Base-by-base conservation (phyloP, 179 eudicot genomes). In the Silene noctiflora region DNA sequence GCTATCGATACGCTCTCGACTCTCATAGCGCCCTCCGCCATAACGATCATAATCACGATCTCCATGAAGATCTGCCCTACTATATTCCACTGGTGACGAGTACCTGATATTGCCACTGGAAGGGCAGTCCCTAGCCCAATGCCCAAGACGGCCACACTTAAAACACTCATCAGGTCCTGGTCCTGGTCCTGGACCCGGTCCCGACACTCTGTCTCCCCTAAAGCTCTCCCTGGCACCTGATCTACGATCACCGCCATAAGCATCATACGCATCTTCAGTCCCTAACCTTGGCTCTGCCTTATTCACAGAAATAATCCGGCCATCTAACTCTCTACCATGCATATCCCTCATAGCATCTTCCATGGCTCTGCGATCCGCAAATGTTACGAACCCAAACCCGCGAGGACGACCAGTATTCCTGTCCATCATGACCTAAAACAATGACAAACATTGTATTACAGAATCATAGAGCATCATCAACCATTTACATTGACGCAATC, bases 331-430 rank as follows among this genome's bases (percentile, higher is more conserved):
- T 71, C 85, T 77, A 31, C 88, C 88, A 33, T 86, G 84, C 89
- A 86, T 86, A 56, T 80, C 85, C 63, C 89, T 82, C 67, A 86
- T 73, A 12, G 89, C 87, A 56, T 86, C 87, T 74, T 86, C 87
- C 83, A 84, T 79, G 14, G 75, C 82, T 75, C 85, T 77, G 75
- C 85, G 87, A 25, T 82, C 87, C 39, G 87, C 84, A 61, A 84
- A 86, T n/a, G 89, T 86, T 66, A 86, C 59, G 73, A 86, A 84
- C 14, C 87, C 89, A 73, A 86, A 86, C 67, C 89, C 87, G 35
- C 87, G 89, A 66, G 89, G 89, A 8, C 87, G 87, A 7, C 89
- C 89, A 24, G 89, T 84, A 55, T 84, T 83, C 77, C 87, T 86
- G 69, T 86, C 89, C 53, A 78, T 74, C 89, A 86, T 84, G 55